Evolutionary conservation across 208 protist species (phyloP), one percentile per base, ranked within the genome.

Genomic region (Trypanosoma platydactyli): DNA sequence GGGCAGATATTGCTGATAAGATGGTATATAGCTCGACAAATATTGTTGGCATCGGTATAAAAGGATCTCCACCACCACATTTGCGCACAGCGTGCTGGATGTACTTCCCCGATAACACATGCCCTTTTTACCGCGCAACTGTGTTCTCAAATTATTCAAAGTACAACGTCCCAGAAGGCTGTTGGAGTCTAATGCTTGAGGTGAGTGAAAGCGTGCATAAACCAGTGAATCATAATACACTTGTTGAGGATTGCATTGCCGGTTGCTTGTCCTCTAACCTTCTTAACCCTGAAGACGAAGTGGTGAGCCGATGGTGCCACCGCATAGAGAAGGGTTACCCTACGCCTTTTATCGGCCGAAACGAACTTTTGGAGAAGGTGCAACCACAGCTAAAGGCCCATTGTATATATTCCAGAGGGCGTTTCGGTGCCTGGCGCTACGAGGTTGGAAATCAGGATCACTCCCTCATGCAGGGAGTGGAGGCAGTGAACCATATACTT

Each of bases 371-470:
- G 24, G 45, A 72, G 27, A 67, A 73, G 49, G 86, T 74, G 46
- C 69, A 77, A 35, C 68, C 62, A 11, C 20, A 66, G 13, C 73
- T 92, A 29, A 68, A 62, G 22, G 58, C 75, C 45, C 67, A 48
- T 20, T 54, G 69, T 56, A 89, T 90, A 45, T 90, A 85, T 61
- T 76, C 69, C 1, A 79, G 87, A 13, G 84, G 84, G 12, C 81
- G 87, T 52, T 90, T 90, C 60, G 84, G 84, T 20, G 73, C 68
- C 41, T 90, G 84, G 81, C 70, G 76, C 61, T 93, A 90, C 64
- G 87, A 90, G 73, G 82, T 90, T 20, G 83, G 68, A 24, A 89
- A 92, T 55, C 81, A 92, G 46, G 82, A 88, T 58, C 81, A 88
- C 60, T 83, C 80, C 0, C 24, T 80, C 20, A 87, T 88, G 84